phyloP scores from a whole-genome alignment of 164 flowering plant genomes.

The Saururus chinensis region DNA sequence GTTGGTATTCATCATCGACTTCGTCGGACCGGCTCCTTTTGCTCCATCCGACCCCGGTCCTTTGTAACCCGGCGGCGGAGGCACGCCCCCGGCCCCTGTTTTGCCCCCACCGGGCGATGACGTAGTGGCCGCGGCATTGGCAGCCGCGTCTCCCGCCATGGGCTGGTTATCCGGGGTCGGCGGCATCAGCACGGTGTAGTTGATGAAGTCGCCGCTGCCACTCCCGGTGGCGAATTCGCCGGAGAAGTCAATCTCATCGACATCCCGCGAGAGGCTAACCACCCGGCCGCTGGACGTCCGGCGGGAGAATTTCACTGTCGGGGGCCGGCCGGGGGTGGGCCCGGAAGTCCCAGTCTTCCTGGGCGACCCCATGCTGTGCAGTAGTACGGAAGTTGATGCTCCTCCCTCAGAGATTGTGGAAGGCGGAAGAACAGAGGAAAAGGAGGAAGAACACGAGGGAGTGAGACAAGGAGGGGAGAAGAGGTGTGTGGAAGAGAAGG shows the following conservation, averaged over 20 bases:
- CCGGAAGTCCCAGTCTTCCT: slow-evolving; percentile 6
- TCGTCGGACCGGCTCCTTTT: slow-evolving; percentile 36
- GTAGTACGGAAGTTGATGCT: not conserved
- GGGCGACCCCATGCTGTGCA: not conserved
- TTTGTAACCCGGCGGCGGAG: not conserved
- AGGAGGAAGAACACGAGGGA: not conserved
- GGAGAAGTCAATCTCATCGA: slow-evolving; percentile 51
- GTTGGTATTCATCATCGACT: slow-evolving; percentile 53
- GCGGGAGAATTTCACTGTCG: slow-evolving; percentile 52
- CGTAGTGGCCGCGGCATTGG: too few relatives aligned
- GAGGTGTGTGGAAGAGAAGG: not conserved
- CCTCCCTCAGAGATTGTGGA: not conserved
- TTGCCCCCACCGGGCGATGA: not conserved
- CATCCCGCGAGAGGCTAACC: slow-evolving; percentile 62
- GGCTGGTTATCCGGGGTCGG: slow-evolving; percentile 96
- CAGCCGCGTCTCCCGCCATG: not conserved
- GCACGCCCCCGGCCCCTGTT: not conserved
- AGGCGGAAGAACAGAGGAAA: not conserved
- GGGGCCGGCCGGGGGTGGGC: slow-evolving; percentile 29
- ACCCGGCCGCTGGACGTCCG: slow-evolving; percentile 76
- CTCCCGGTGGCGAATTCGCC: slow-evolving; percentile 31
- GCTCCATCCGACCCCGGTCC: not conserved
- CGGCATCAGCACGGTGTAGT: slow-evolving; percentile 86
- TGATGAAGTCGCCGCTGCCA: slow-evolving; percentile 37
- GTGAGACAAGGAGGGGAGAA: too few relatives aligned